phyloP scores from a whole-genome alignment of 225 moss, liverwort and hornwort species.

The Straminergon stramineum region DNA sequence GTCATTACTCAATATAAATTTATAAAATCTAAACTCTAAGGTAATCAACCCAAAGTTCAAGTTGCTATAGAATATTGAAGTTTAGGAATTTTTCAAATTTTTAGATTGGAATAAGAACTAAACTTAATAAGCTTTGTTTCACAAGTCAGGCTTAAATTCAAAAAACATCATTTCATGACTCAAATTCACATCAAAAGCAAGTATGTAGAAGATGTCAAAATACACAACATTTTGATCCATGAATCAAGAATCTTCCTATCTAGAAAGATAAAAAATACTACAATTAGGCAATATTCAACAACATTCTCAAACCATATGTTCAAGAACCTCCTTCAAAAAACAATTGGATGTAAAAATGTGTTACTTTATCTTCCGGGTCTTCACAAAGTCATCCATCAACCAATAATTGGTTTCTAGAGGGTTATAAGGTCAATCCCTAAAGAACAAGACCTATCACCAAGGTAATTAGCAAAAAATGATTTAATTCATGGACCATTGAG shows the following conservation, averaged over 20 bases:
- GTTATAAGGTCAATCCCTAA: not conserved
- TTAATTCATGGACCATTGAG: not conserved
- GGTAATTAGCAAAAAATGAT: not conserved
- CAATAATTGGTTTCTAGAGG: not conserved
- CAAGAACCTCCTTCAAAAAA: not conserved
- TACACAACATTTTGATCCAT: not conserved
- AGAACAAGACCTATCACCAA: not conserved
- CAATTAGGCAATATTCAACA: not conserved
- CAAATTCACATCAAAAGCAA: not conserved
- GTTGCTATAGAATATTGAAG: not conserved
- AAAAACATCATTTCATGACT: not conserved
- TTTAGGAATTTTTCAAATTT: not conserved
- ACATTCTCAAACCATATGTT: not conserved
- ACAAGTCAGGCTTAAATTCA: not conserved
- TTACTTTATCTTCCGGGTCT: not conserved
- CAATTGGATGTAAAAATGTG: not conserved
- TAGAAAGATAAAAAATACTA: not conserved
- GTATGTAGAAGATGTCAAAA: not conserved
- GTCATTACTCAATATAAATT: not conserved
- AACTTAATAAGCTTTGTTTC: not conserved
- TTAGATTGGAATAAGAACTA: not conserved
- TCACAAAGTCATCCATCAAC: not conserved
- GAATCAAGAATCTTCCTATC: not conserved
- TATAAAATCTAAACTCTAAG: not conserved
- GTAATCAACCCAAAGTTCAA: not conserved